These are phyloP conservation scores for Bothriochloa decipiens DNA, from an alignment of 176 grass and related monocot genomes.

Conservation along the genomic window DNA sequence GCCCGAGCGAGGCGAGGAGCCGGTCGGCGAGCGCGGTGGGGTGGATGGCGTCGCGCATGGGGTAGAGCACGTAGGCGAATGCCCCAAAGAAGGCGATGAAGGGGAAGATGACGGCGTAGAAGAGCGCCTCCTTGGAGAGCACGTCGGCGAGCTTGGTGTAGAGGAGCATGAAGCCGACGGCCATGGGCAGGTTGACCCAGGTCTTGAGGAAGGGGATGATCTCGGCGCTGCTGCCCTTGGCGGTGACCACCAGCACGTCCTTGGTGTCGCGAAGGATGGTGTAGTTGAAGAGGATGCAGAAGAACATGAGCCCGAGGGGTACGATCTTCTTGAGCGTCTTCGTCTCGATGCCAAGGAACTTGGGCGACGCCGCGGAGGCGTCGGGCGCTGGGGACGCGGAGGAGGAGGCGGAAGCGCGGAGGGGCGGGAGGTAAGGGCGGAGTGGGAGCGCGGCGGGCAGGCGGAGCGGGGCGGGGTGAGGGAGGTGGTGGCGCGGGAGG, in stretches of 20 bases:
- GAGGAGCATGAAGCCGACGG: constrained; percentile 93
- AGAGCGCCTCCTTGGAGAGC: constrained; percentile 89
- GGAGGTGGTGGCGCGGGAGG: not conserved
- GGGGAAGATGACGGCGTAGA: constrained; percentile 93
- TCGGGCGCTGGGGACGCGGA: not conserved
- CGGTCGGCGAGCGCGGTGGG: constrained; percentile 79
- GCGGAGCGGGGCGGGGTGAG: constrained; percentile 50
- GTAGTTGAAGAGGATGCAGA: constrained; percentile 99
- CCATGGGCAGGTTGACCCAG: constrained; percentile 98
- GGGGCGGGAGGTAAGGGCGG: constrained; percentile 42
- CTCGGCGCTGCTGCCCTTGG: constrained; percentile 98
- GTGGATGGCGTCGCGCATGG: constrained; percentile 80
- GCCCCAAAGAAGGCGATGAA: constrained; percentile 94
- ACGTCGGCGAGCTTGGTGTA: constrained; percentile 94
- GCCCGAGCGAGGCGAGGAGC: constrained; percentile 66
- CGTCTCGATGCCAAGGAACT: constrained; percentile 72
- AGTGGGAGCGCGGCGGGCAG: constrained; percentile 49
- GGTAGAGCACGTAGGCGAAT: constrained; percentile 83
- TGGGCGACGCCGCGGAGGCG: constrained; percentile 6
- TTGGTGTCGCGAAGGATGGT: constrained; percentile 98
- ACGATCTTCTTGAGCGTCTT: constrained; percentile 89
- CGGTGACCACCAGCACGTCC: constrained; percentile 94
- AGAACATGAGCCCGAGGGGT: constrained; percentile 96
- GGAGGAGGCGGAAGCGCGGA: constrained; percentile 34
- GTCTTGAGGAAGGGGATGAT: constrained; percentile 99